These are phyloP conservation scores for Coniophora puteana DNA, from an alignment of 1,284 basidiomycete species.

Conservation along the genomic window DNA sequence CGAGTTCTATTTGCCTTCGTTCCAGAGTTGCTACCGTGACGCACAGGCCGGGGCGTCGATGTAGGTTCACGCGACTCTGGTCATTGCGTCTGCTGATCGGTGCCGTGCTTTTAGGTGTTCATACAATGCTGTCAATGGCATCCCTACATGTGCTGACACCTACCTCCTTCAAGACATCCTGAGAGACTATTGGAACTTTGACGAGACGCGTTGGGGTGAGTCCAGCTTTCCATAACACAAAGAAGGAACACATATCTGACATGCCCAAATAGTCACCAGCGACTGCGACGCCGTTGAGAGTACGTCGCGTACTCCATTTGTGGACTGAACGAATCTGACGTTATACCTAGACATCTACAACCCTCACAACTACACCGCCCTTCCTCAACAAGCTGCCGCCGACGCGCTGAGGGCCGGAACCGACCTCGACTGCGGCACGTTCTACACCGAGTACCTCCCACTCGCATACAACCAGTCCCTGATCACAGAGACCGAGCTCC, in stretches of 20 bases:
- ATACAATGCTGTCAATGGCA: conserved; percentile 57
- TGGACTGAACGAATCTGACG: conserved; percentile 29
- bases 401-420: conserved; percentile 50
- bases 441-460: conserved; percentile 41
- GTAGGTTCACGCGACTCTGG: conserved; percentile 13
- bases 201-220: conserved; percentile 44
- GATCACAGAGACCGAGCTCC: conserved; percentile 40
- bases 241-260: neutral
- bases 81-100: neutral
- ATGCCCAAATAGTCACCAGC: conserved; percentile 6
- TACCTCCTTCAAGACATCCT: conserved; percentile 49
- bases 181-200: conserved; percentile 49
- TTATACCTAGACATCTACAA: conserved; percentile 43
- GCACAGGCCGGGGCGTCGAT: conserved; percentile 54
- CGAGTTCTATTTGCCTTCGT: conserved; percentile 51
- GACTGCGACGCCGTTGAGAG: conserved; percentile 33
- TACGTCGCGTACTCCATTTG: neutral
- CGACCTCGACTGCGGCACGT: conserved; percentile 50
- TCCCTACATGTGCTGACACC: conserved; percentile 49
- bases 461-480: conserved; percentile 45
- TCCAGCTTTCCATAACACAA: neutral
- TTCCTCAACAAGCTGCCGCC: conserved; percentile 42
- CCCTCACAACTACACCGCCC: conserved; percentile 43
- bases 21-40: conserved; percentile 55
- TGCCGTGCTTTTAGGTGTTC: conserved; percentile 32